Percentiles rank a stretch among this genome's conserved stretches.
These are phyloP conservation scores for Hypoxylon sp. DNA, from an alignment of 2,329 filamentous ascomycete species.

Conservation along the genomic window DNA sequence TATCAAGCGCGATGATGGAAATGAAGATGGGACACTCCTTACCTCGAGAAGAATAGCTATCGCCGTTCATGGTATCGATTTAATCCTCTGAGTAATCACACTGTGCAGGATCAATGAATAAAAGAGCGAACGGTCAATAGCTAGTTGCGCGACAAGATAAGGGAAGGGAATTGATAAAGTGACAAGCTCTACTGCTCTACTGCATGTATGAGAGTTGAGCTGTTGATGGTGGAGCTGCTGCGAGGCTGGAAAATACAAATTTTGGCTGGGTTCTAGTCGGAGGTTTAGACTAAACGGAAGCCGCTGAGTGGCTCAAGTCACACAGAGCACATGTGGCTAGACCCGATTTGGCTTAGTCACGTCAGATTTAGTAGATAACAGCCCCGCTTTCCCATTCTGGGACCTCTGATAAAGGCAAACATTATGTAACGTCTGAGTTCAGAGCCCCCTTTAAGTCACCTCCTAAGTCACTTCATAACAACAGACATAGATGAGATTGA, in stretches of 20 bases:
- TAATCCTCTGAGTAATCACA: constrained; percentile 6
- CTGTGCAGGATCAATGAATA: constrained; percentile 9
- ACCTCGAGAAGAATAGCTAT: constrained; percentile 86
- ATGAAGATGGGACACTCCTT: constrained; percentile 53
- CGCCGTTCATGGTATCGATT: constrained; percentile 80
- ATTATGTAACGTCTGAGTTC: not conserved
- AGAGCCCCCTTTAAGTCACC: constrained; percentile 6
- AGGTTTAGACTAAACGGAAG: constrained; percentile 25
- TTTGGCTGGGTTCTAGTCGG: constrained; percentile 48
- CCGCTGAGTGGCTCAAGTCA: constrained; percentile 31
- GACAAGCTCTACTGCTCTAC: constrained; percentile 45
- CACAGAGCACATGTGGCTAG: constrained; percentile 25
- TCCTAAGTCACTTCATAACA: not conserved
- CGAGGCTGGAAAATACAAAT: constrained; percentile 55
- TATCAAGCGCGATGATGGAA: constrained; percentile 24
- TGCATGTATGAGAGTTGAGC: constrained; percentile 40
- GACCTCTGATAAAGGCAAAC: constrained; percentile 11
- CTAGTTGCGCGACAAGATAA: constrained; percentile 15
- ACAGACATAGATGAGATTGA: constrained; percentile 7
- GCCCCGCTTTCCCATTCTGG: constrained; percentile 46
- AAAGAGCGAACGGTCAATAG: constrained; percentile 26
- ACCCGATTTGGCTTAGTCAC: constrained; percentile 24
- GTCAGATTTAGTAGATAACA: constrained; percentile 25
- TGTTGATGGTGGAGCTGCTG: constrained; percentile 50
- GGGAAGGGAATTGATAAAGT: constrained; percentile 23